These are phyloP conservation scores for Ophiostoma himal-ulmi DNA, from an alignment of 2,329 filamentous ascomycete genomes.

Conservation along the genomic window DNA sequence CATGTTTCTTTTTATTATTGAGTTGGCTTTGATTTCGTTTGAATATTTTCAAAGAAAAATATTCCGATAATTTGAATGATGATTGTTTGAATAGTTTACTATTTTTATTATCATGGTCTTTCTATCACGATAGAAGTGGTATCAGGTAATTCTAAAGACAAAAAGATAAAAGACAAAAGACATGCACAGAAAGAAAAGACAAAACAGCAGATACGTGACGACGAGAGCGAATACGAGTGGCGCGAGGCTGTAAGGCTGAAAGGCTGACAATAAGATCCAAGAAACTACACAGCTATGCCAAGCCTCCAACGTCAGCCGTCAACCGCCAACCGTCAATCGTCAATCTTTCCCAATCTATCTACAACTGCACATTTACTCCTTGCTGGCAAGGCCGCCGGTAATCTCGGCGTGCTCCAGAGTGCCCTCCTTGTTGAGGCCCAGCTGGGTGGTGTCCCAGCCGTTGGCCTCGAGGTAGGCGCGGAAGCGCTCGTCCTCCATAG, in stretches of 20 bases:
- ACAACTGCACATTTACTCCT: neutral
- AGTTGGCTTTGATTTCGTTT: neutral
- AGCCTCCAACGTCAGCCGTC: neutral
- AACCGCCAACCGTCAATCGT: neutral
- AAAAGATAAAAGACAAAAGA: neutral
- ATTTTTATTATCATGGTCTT: neutral
- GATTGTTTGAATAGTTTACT: neutral
- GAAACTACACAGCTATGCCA: neutral
- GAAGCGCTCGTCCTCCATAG: constrained; percentile 69
- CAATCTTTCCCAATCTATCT: neutral
- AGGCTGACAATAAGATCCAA: neutral
- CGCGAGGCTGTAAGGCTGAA: neutral
- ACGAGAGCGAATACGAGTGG: neutral
- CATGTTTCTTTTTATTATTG: neutral
- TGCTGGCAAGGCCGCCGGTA: neutral
- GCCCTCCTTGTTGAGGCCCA: constrained; percentile 41
- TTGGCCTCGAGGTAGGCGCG: constrained; percentile 64
- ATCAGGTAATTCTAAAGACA: neutral
- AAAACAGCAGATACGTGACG: no score
- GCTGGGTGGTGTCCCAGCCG: constrained; percentile 65
- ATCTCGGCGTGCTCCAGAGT: constrained; percentile 17
- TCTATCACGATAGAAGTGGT: neutral
- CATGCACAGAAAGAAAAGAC: no score
- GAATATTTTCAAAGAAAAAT: neutral
- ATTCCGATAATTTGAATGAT: neutral